Evolutionary conservation across 495 filamentous ascomycete genomes (phyloP), one percentile per base, ranked within the genome.

Genomic region (Penicillium ochrochloron): DNA sequence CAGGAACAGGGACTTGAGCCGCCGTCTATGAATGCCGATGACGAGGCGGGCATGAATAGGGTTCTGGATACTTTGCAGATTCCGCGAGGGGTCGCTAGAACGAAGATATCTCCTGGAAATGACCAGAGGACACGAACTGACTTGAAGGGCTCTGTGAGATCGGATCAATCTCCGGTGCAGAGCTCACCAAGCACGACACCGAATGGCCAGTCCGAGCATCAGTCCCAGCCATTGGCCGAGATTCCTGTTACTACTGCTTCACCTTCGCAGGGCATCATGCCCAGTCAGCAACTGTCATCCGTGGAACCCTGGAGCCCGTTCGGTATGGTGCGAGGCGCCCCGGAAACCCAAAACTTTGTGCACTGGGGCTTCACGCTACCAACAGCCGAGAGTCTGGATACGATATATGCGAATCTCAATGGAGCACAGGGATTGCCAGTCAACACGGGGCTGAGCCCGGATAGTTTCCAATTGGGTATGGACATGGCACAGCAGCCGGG

Each of bases 11-110:
- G 80, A 0, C 65, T 82, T 4, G 66, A 77, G 44, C 75, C 77
- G 0, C 80, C 80, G 2, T 57, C 71, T 2, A 83, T 82, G 78
- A 72, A 78, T 8, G 71, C 72, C 12, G 80, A 82, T 34, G 80
- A 81, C 63, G 80, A 83, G 44, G 61, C 68, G n/a, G 78, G 73
- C 2, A 78, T 82, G 68, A 81, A 76, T 29, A 66, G 78, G 52
- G 78, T 82, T 1, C 64, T 82, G 29, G 80, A 82, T 53, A 81
- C 78, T 11, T 71, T 82, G 10, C 78, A 80, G 53, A 80, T 82
- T 27, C 72, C 77, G 23, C 76, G 78, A 19, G 71, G 66, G 17
- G 51, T 73, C 8, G 8, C 62, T 37, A 58, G 72, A 65, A 58
- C 57, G 8, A 53, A 67, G 53, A 11, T 10, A 56, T n/a, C 19